Evolutionary conservation across 2,329 filamentous ascomycete species (phyloP), one percentile per base, ranked within the genome.

Genomic region (Colletotrichum coccodes): DNA sequence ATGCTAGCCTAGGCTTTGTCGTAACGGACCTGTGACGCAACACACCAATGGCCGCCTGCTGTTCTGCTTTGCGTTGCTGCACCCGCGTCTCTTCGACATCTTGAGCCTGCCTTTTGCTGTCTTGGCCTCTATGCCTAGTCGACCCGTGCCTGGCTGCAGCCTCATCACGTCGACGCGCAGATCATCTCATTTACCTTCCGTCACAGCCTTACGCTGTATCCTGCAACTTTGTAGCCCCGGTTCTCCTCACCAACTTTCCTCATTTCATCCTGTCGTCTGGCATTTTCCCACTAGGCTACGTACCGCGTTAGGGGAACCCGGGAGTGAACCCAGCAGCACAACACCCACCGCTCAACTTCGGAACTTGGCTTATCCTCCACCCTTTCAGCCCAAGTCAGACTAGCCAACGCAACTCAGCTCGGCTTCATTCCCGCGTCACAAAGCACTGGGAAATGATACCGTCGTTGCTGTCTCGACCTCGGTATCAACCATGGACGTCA

Each of bases 401-500:
- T 46, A 47, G 28, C 40, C n/a, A 12, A 46, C 53, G n/a, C 30
- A 32, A 44, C 30, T 53, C 40, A 30, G 34, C 40, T 38, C 38
- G 18, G 56, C 40, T 36, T 38, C 38, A 54, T 40, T 46, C 30
- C 42, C 32, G 21, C 42, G 42, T 23, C 56, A 47, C 21, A 7
- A 62, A 30, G 42, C 50, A 36, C 23, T n/a, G 26, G 34, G 59
- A 63, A 9, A 63, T 67, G 64, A 50, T 26, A 53, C 23, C 34
- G 16, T 47, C 40, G 42, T 30, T 56, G 38, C 42, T 44, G 40
- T 54, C 26, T 53, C 40, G 57, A 60, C 63, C 14, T 64, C 32
- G 49, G 26, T 49, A 68, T 18, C 56, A 68, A 57, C 67, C 76
- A 98, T 98, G 95, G 95, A 98, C 85, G 86, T 89, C 77, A 91